phyloP scores from a whole-genome alignment of 345 rosid genomes.

The Salix udensis region DNA sequence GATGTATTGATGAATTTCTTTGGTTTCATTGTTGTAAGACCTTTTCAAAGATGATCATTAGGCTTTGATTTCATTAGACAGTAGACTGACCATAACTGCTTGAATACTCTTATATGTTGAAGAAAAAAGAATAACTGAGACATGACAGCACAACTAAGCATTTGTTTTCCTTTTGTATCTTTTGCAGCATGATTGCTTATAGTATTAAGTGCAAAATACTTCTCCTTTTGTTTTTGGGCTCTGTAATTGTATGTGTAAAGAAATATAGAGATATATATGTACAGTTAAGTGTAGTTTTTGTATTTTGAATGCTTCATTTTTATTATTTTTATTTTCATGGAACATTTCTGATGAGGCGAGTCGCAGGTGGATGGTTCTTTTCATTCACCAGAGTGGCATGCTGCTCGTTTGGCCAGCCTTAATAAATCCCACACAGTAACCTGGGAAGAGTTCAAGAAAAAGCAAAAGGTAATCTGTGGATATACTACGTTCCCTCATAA shows the following conservation, averaged over 20 bases:
- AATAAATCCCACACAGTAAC: conserved; percentile 88
- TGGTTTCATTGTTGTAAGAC: not conserved
- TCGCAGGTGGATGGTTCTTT: conserved; percentile 99
- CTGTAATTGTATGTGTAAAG: too few relatives aligned
- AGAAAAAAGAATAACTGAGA: not conserved
- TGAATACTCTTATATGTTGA: not conserved
- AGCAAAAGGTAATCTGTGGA: conserved; percentile 63
- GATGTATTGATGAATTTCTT: too few relatives aligned
- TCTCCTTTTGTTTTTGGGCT: not conserved
- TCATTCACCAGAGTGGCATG: conserved; percentile 99
- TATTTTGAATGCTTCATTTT: not conserved
- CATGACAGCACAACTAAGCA: not conserved
- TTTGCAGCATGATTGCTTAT: not conserved
- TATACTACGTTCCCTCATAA: not conserved
- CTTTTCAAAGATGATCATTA: not conserved
- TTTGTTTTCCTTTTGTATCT: not conserved
- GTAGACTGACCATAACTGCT: not conserved
- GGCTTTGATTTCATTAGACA: not conserved
- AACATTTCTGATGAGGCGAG: conserved; percentile 85
- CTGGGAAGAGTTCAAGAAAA: conserved; percentile 88
- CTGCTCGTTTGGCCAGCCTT: conserved; percentile 99
- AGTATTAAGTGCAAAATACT: not conserved
- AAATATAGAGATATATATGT: too few relatives aligned
- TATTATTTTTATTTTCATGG: conserved; percentile 21
- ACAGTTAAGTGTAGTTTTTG: not conserved